A percentile compares a stretch with the other conserved stretches of the same genome.
phyloP scores from a whole-genome alignment of 176 grass and related monocot species.

The Saccharum officinarum region DNA sequence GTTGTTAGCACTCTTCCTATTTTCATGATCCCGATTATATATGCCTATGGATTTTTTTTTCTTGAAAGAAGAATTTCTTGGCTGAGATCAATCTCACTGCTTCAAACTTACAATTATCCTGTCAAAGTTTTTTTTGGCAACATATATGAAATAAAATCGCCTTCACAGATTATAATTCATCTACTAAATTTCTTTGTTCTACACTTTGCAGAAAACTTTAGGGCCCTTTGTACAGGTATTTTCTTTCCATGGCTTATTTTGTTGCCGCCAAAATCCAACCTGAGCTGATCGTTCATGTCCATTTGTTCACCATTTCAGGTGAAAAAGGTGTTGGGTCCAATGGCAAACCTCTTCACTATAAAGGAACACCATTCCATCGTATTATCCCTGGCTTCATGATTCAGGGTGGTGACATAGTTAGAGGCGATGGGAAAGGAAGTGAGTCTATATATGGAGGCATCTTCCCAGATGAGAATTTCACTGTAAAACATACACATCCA shows the following conservation, averaged over 20 bases:
- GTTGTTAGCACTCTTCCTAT: not conserved
- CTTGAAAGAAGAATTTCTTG: not conserved
- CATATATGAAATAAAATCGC: not conserved
- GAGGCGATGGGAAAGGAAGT: slow-evolving; percentile 68
- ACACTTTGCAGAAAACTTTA: slow-evolving; percentile 84
- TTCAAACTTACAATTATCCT: not conserved
- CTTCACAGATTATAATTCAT: not conserved
- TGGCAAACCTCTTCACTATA: slow-evolving; percentile 85
- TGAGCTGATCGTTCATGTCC: slow-evolving; percentile 11
- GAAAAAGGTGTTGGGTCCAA: slow-evolving; percentile 71
- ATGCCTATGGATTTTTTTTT: not conserved
- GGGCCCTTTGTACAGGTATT: slow-evolving; percentile 94
- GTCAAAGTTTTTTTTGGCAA: not conserved
- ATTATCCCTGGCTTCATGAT: slow-evolving; percentile 95
- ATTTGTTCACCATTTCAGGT: slow-evolving; percentile 49
- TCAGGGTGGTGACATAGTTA: slow-evolving; percentile 90
- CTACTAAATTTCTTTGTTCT: slow-evolving; percentile 14
- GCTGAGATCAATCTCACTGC: not conserved
- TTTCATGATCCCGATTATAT: slow-evolving; percentile 9
- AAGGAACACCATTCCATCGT: slow-evolving; percentile 89
- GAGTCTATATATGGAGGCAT: slow-evolving; percentile 91
- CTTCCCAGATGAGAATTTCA: slow-evolving; percentile 90
- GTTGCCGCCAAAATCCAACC: not conserved
- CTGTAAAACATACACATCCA: slow-evolving; percentile 84
- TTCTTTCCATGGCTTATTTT: slow-evolving; percentile 6